A percentile compares a stretch with the other conserved stretches of the same genome.
These are phyloP conservation scores for Hansfordia pulvinata DNA, from an alignment of 2,329 filamentous ascomycete genomes.

Conservation along the genomic window DNA sequence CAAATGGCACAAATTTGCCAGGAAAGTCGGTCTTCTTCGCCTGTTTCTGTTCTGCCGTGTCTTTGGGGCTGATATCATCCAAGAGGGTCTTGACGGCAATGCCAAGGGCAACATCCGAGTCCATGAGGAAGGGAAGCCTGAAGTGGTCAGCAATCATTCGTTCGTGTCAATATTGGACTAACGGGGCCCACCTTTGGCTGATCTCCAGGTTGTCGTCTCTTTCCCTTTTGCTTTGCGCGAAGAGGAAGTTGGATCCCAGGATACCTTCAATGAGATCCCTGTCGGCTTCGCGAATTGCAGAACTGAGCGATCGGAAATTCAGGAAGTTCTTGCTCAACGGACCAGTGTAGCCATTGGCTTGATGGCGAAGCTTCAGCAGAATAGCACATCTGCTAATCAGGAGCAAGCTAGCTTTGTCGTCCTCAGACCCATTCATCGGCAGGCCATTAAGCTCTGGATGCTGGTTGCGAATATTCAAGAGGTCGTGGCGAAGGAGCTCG, in stretches of 20 bases:
- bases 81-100: conserved; percentile 72
- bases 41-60: conserved; percentile 33
- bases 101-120: conserved; percentile 62
- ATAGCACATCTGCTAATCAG: conserved; percentile 80
- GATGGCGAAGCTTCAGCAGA: conserved; percentile 69
- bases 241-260: conserved; percentile 66
- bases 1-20: conserved; percentile 40
- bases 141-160: conserved; percentile 7
- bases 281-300: conserved; percentile 63
- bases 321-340: conserved; percentile 84
- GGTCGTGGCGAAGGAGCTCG: conserved; percentile 67
- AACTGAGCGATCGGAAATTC: conserved; percentile 72
- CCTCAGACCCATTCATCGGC: conserved; percentile 44
- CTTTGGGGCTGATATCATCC: conserved; percentile 51
- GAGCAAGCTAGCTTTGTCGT: conserved; percentile 65
- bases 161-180: conserved; percentile 2
- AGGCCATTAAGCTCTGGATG: conserved; percentile 40
- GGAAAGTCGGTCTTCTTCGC: conserved; percentile 36
- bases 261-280: conserved; percentile 78
- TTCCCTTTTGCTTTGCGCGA: conserved; percentile 62
- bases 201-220: conserved; percentile 54
- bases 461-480: conserved; percentile 58
- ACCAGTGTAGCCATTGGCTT: conserved; percentile 82
- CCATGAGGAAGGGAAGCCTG: conserved; percentile 53
- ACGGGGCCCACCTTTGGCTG: conserved; percentile 46